Percentiles rank a stretch among this genome's conserved stretches.
Evolutionary conservation across 352 stramenopile genomes (phyloP).

Genomic region (Peronospora destructor): DNA sequence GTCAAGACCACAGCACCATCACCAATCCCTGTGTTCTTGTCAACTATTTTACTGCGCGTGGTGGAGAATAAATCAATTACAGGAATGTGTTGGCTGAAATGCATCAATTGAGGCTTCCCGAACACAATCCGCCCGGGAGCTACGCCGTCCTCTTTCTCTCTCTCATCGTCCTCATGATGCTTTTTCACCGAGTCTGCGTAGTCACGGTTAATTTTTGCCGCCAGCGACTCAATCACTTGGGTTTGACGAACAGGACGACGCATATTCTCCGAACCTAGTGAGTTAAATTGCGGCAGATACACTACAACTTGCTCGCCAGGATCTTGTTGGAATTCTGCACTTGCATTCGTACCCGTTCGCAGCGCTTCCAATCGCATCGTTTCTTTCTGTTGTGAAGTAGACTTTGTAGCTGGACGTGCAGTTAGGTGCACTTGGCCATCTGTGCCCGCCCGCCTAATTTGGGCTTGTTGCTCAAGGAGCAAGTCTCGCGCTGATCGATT

Average conservation of each 20-base stretch:
- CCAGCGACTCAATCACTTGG: slow-evolving; percentile 52
- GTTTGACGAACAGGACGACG: slow-evolving; percentile 43
- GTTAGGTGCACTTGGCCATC: slow-evolving; percentile 29
- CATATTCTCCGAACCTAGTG: slow-evolving; percentile 51
- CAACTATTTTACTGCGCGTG: slow-evolving; percentile 30
- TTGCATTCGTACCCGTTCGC: slow-evolving; percentile 9
- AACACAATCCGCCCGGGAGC: slow-evolving; percentile 39
- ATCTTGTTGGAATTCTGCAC: slow-evolving; percentile 16
- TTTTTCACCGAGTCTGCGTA: slow-evolving; percentile 45
- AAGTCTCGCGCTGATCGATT: slow-evolving; percentile 34
- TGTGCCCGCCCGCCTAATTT: slow-evolving; percentile 29
- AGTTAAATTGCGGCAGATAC: slow-evolving; percentile 56
- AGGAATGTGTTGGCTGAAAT: slow-evolving; percentile 30
- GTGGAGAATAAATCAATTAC: slow-evolving; percentile 40
- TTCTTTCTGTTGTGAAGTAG: slow-evolving; percentile 22
- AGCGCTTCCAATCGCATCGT: slow-evolving; percentile 28
- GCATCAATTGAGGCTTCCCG: slow-evolving; percentile 39
- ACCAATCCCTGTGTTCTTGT: slow-evolving; percentile 1
- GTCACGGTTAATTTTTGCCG: slow-evolving; percentile 41
- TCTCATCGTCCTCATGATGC: slow-evolving; percentile 21
- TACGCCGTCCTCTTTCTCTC: slow-evolving; percentile 22
- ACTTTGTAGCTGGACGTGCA: slow-evolving; percentile 6
- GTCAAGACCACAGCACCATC: neutral
- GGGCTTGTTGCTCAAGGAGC: slow-evolving; percentile 35
- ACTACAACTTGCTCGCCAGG: slow-evolving; percentile 33